A percentile compares a stretch with the other conserved stretches of the same genome.
phyloP scores from a whole-genome alignment of 2,329 filamentous ascomycete species.

The Penicillium sp. region DNA sequence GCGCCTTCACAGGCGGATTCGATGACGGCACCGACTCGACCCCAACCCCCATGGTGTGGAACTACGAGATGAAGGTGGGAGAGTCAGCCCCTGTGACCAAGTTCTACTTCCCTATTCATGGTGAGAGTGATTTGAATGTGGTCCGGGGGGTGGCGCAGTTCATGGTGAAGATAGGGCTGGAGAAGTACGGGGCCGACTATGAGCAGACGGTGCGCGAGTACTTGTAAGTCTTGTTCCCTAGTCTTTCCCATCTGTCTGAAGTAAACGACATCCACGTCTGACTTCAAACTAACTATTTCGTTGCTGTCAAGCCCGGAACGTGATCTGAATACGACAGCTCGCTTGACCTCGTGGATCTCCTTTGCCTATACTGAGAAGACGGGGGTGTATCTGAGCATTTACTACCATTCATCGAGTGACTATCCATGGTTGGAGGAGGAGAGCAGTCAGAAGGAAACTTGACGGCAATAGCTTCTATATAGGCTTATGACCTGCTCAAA shows the following conservation, averaged over 20 bases:
- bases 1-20: slow-evolving; percentile 5
- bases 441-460: too few relatives aligned
- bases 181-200: neutral
- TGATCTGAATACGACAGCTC: slow-evolving; percentile 9
- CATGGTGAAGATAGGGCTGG: neutral
- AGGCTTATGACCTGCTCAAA: too few relatives aligned
- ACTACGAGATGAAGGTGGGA: slow-evolving; percentile 25
- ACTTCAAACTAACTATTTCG: neutral
- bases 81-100: slow-evolving; percentile 20
- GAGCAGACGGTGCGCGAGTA: neutral
- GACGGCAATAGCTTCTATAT: too few relatives aligned
- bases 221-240: neutral
- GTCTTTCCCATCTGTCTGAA: neutral
- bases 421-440: slow-evolving; percentile 5
- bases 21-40: neutral
- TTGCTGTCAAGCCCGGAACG: slow-evolving; percentile 7
- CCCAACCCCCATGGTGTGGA: slow-evolving; percentile 22
- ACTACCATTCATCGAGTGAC: slow-evolving; percentile 26
- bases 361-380: slow-evolving; percentile 28
- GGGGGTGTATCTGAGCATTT: slow-evolving; percentile 27
- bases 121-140: slow-evolving; percentile 18
- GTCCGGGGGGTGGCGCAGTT: neutral
- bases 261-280: neutral
- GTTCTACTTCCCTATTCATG: slow-evolving; percentile 26
- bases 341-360: slow-evolving; percentile 26